phyloP scores from a whole-genome alignment of 805 yeast species.

The Cephaloascus fragrans region DNA sequence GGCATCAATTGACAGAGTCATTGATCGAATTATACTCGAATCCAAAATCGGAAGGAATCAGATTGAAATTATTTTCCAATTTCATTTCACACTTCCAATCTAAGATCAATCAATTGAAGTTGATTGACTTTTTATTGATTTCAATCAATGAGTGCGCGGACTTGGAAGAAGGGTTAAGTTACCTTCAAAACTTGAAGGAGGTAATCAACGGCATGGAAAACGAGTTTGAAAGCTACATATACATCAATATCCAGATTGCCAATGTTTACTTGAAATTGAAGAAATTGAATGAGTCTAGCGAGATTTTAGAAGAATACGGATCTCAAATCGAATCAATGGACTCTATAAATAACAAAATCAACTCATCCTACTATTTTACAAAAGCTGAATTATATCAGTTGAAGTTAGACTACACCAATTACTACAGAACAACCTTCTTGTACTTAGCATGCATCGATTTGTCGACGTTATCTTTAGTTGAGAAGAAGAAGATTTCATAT shows the following conservation, averaged over 20 bases:
- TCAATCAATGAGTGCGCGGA: constrained; percentile 36
- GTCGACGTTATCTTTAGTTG: constrained; percentile 21
- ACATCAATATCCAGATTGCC: constrained; percentile 63
- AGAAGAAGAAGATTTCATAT: constrained; percentile 37
- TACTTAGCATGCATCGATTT: constrained; percentile 67
- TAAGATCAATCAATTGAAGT: constrained; percentile 70
- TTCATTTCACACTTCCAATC: constrained; percentile 60
- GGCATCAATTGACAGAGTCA: constrained; percentile 84
- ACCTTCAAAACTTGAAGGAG: constrained; percentile 31
- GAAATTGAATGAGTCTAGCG: constrained; percentile 46
- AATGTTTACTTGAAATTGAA: constrained; percentile 52
- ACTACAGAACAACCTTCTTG: constrained; percentile 72
- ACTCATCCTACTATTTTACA: constrained; percentile 76
- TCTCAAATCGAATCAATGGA: constrained; percentile 47
- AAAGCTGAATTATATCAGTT: constrained; percentile 67
- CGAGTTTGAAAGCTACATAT: constrained; percentile 9
- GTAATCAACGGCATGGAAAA: constrained; percentile 22
- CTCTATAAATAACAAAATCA: constrained; percentile 51
- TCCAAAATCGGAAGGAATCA: constrained; percentile 40
- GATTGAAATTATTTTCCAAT: constrained; percentile 58
- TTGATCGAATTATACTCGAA: constrained; percentile 52
- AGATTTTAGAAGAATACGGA: constrained; percentile 53
- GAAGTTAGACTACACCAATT: constrained; percentile 70
- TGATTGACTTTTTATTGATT: constrained; percentile 61
- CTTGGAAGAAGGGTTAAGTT: constrained; percentile 38